These are phyloP conservation scores for Aspergillus carlsbadensis DNA, from an alignment of 495 filamentous ascomycete genomes.

Conservation along the genomic window DNA sequence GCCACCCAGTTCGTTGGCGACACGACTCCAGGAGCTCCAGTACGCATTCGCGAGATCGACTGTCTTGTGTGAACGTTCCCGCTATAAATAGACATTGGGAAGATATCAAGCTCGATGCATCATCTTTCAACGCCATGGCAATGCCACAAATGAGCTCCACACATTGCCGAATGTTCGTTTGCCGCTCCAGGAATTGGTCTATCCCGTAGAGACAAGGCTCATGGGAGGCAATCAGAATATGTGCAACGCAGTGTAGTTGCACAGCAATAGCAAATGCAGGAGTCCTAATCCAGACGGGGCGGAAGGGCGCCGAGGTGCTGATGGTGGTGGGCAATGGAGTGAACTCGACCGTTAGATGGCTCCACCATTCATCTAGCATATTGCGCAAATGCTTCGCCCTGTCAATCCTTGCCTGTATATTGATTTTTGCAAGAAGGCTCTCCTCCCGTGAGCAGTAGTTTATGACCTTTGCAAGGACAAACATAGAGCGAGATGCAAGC, in stretches of 20 bases:
- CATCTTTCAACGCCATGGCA: slow-evolving; percentile 23
- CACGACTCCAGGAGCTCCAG: slow-evolving; percentile 21
- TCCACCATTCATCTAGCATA: slow-evolving; percentile 26
- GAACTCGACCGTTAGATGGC: slow-evolving; percentile 27
- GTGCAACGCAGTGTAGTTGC: slow-evolving; percentile 20
- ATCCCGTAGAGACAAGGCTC: slow-evolving; percentile 24
- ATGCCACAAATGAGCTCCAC: slow-evolving; percentile 26
- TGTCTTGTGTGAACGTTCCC: slow-evolving; percentile 18
- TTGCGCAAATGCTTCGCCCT: slow-evolving; percentile 14
- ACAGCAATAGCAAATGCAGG: slow-evolving; percentile 25
- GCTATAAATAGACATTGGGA: slow-evolving; percentile 27
- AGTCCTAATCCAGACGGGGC: slow-evolving; percentile 22
- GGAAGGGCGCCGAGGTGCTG: slow-evolving; percentile 6
- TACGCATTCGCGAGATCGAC: slow-evolving; percentile 15
- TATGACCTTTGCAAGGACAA: background rate
- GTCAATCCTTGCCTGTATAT: slow-evolving; percentile 9
- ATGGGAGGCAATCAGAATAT: slow-evolving; percentile 21
- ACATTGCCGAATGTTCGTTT: slow-evolving; percentile 16
- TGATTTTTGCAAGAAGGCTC: background rate
- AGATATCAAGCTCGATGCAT: slow-evolving; percentile 26
- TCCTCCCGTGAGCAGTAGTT: slow-evolving; percentile 7
- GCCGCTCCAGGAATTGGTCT: slow-evolving; percentile 16
- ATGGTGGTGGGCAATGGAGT: slow-evolving; percentile 17
- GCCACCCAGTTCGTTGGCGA: slow-evolving; percentile 22
- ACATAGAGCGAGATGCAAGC: background rate